Evolutionary conservation across 1,139 yeast genomes (phyloP).

Genomic region (Citeromyces siamensis): DNA sequence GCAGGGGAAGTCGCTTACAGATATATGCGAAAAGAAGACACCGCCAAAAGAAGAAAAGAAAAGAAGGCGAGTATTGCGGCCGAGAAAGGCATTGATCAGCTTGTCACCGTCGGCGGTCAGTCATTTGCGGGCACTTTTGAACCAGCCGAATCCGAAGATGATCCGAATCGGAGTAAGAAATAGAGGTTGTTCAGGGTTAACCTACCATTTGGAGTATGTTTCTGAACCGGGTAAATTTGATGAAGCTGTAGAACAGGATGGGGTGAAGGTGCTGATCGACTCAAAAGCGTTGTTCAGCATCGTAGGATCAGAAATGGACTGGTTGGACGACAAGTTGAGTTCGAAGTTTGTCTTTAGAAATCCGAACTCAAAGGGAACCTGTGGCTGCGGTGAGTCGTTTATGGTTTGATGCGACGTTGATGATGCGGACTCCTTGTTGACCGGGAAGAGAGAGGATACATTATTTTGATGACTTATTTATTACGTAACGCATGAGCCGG

Average conservation of each 20-base stretch:
- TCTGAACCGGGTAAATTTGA: slow-evolving; percentile 86
- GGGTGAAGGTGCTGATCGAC: slow-evolving; percentile 84
- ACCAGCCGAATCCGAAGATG: slow-evolving; percentile 79
- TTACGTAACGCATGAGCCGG: slow-evolving; percentile 2
- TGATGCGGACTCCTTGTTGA: slow-evolving; percentile 7
- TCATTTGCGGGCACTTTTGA: slow-evolving; percentile 54
- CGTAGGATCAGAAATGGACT: slow-evolving; percentile 97
- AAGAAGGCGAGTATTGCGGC: slow-evolving; percentile 58
- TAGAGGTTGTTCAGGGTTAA: slow-evolving; percentile 92
- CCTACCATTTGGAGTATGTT: slow-evolving; percentile 86
- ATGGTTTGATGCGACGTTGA: slow-evolving; percentile 55
- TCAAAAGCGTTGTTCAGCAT: slow-evolving; percentile 92
- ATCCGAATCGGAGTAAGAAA: slow-evolving; percentile 91
- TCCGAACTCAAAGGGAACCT: slow-evolving; percentile 94
- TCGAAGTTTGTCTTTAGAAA: slow-evolving; percentile 85
- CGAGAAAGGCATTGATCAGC: slow-evolving; percentile 81
- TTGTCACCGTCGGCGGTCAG: slow-evolving; percentile 60
- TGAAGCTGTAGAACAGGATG: slow-evolving; percentile 86
- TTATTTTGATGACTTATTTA: too few species aligned
- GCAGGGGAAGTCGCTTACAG: slow-evolving; percentile 2
- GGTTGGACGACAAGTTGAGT: slow-evolving; percentile 87
- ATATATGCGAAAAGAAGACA: neutral
- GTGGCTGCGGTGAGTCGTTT: slow-evolving; percentile 98
- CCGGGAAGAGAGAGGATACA: slow-evolving; percentile 4
- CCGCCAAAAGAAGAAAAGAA: slow-evolving; percentile 19